Conservation (phyloP, 345 rosid species). For the Limnanthes douglasii region DNA sequence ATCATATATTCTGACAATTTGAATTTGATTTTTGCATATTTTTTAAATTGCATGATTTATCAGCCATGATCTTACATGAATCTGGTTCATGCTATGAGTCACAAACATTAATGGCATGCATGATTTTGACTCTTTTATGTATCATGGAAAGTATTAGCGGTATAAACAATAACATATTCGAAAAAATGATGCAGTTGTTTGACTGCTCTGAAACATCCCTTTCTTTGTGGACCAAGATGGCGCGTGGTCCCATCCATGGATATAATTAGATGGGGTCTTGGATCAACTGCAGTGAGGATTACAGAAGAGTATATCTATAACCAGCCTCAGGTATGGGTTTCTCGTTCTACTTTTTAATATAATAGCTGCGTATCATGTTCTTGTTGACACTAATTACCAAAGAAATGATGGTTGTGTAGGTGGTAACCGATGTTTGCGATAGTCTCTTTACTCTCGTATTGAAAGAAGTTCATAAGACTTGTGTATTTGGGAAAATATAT, state of each 20-base stretch:
- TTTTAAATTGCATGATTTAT: no score
- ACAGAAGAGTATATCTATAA: slow-evolving; percentile 80
- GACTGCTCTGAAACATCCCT: slow-evolving; percentile 89
- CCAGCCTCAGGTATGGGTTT: slow-evolving; percentile 45
- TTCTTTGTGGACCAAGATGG: slow-evolving; percentile 94
- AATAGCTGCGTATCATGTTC: not conserved
- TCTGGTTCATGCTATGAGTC: no score
- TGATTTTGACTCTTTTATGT: not conserved
- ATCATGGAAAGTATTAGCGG: no score
- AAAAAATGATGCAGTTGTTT: slow-evolving; percentile 38
- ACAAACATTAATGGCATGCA: not conserved
- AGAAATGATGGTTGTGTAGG: no score
- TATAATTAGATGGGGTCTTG: slow-evolving; percentile 91
- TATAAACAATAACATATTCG: slow-evolving; percentile 1
- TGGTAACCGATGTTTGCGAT: no score
- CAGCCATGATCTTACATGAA: not conserved
- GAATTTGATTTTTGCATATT: no score
- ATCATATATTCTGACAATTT: not conserved
- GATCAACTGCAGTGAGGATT: slow-evolving; percentile 82
- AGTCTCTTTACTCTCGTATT: no score
- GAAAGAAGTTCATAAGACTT: no score
- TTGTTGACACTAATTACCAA: not conserved
- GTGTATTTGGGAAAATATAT: no score
- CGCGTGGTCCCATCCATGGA: slow-evolving; percentile 80
- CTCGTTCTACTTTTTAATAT: not conserved